Evolutionary conservation across 495 filamentous ascomycete genomes (phyloP), one percentile per base, ranked within the genome.

Genomic region (Penicillium roqueforti): DNA sequence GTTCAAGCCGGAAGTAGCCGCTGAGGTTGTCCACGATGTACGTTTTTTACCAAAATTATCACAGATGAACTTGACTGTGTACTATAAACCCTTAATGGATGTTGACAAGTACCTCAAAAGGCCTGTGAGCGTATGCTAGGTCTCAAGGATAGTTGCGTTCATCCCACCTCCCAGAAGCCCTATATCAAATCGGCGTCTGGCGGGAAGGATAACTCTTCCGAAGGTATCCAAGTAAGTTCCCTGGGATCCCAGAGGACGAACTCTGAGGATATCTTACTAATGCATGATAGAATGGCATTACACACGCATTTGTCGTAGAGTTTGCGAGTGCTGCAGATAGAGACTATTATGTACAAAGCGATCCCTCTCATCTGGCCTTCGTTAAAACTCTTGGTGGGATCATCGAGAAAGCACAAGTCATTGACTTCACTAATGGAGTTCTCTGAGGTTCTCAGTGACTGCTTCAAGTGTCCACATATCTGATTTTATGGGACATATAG

Each of bases 191-290:
- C 80, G 1, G 59, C 75, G 4, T 79, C 74, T 1, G 87, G 83
- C 3, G 86, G 87, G 0, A 67, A 62, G 46, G 81, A 90, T 56
- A 86, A 84, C 60, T 87, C 83, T 1, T 68, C 69, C 0, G 87
- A 89, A 66, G 85, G 81, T 5, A 66, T 77, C 11, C 79, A 86
- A 67, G 87, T 89, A 72, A 49, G 62, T 50, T n/a, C 20, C 3
- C 18, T 29, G 13, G 18, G 0, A 29, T 45, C 42, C 5, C 14
- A 13, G 18, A 40, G 9, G 11, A 20, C 4, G 6, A 20, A 40
- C 38, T 40, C 14, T 6, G 4, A 34, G 32, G 14, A n/a, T 8
- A 36, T 16, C 22, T 39, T 18, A 32, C 47, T 23, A 44, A 34
- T 40, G 32, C 25, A 13, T 5, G 7, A 36, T 29, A 67, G 63